phyloP scores from a whole-genome alignment of 2,329 filamentous ascomycete species.

The Botrytis pseudocinerea region DNA sequence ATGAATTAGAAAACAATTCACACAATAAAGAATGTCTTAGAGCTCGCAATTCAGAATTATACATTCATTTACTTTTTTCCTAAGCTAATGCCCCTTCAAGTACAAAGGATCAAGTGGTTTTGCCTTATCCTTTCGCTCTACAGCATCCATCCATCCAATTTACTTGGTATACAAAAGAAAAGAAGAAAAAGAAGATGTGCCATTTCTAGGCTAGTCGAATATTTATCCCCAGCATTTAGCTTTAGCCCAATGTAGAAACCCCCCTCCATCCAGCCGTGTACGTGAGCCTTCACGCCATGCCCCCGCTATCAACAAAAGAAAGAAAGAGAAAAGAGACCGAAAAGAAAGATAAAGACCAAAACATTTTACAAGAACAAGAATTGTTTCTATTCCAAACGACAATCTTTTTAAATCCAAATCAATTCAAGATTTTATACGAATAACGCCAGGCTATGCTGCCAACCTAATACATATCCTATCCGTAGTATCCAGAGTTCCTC shows the following conservation, averaged over 20 bases:
- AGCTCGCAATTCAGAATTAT: not conserved
- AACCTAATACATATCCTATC: constrained; percentile 22
- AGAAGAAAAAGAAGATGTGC: not conserved
- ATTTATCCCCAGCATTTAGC: not conserved
- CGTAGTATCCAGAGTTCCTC: constrained; percentile 28
- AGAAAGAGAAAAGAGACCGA: not conserved
- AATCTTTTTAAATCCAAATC: not conserved
- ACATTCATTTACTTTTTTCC: not conserved
- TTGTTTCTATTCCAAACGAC: not conserved
- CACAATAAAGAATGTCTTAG: not conserved
- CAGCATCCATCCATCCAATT: not conserved
- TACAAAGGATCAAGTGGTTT: not conserved
- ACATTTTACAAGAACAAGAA: not conserved
- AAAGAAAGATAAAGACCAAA: not conserved
- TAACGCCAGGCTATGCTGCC: constrained; percentile 3
- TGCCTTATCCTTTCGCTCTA: not conserved
- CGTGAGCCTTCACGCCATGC: constrained; percentile 1
- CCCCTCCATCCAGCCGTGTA: not conserved
- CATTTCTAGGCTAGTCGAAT: not conserved
- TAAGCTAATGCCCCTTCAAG: not conserved
- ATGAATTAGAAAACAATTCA: not conserved
- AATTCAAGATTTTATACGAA: not conserved
- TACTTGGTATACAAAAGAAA: not conserved
- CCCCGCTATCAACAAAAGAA: constrained; percentile 5
- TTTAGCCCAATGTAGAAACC: not conserved